A percentile compares a stretch with the other conserved stretches of the same genome.
These are phyloP conservation scores for Astrothelium subdiscretum DNA, from an alignment of 495 filamentous ascomycete genomes.

Conservation along the genomic window DNA sequence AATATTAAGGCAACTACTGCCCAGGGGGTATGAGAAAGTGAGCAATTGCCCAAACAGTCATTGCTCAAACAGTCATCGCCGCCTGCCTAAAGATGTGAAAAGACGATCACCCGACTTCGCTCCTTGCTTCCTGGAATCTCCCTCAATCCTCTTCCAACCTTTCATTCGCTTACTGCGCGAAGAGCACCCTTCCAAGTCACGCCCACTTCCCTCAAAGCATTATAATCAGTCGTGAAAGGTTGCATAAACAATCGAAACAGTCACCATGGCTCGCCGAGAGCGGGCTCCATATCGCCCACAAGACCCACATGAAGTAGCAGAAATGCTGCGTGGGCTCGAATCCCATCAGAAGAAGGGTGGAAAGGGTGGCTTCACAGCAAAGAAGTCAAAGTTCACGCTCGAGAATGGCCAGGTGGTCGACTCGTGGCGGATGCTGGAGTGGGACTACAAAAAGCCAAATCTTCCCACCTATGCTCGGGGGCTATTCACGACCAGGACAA, in stretches of 20 bases:
- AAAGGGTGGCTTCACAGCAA: conserved; percentile 46
- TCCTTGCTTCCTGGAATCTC: too few species aligned
- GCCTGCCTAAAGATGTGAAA: neutral
- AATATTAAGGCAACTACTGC: too few species aligned
- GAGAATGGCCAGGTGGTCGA: conserved; percentile 54
- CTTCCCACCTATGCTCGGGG: conserved; percentile 88
- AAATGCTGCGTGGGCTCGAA: conserved; percentile 47
- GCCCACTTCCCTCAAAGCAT: too few species aligned
- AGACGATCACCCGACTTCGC: too few species aligned
- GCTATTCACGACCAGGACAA: conserved; percentile 66
- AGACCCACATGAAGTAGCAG: conserved; percentile 47
- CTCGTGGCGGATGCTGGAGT: conserved; percentile 88
- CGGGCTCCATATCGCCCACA: conserved; percentile 49
- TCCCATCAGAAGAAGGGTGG: conserved; percentile 37
- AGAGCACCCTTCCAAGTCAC: too few species aligned
- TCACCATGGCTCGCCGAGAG: conserved; percentile 25
- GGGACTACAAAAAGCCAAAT: conserved; percentile 78
- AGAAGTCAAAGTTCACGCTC: conserved; percentile 61
- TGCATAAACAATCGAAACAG: neutral
- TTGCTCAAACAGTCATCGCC: neutral
- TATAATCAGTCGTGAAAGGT: too few species aligned
- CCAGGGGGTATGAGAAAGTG: neutral
- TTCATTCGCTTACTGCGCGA: too few species aligned
- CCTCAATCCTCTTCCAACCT: too few species aligned
- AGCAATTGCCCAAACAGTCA: neutral